Conservation (phyloP, 2,329 filamentous ascomycete genomes). For the Aureobasidium sp. region DNA sequence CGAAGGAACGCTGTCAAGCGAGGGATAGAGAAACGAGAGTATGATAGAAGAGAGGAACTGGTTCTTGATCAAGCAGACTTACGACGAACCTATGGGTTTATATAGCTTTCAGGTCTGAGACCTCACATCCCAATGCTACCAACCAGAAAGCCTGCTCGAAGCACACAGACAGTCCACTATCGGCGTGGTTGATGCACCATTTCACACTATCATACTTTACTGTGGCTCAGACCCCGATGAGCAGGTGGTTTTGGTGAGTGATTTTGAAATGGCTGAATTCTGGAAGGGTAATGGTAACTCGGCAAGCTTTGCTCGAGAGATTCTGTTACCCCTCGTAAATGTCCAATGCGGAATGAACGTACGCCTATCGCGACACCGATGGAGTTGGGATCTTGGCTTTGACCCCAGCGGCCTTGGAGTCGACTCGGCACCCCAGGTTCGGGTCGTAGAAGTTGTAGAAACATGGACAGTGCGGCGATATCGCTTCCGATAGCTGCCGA, state of each 20-base stretch:
- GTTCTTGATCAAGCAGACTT: not conserved
- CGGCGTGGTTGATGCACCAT: not conserved
- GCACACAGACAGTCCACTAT: not conserved
- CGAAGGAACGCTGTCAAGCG: not conserved
- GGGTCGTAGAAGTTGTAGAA: not conserved
- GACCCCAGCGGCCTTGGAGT: not conserved
- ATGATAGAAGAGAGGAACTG: not conserved
- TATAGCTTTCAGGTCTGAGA: not conserved
- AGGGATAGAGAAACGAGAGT: not conserved
- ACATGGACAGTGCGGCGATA: not conserved
- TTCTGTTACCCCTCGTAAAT: slow-evolving; percentile 10
- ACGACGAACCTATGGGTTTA: not conserved
- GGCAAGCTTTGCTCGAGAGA: not conserved
- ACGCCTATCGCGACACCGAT: slow-evolving; percentile 1
- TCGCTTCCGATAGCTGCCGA: not conserved
- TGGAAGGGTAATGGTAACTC: slow-evolving; percentile 4
- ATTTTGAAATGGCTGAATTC: not conserved
- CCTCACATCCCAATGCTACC: not conserved
- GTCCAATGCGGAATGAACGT: not conserved
- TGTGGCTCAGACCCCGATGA: not conserved
- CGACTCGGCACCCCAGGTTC: not conserved
- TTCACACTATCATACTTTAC: not conserved
- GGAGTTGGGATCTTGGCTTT: not conserved
- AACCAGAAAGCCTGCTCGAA: not conserved
- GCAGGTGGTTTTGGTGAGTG: not conserved